Evolutionary conservation across 1,284 basidiomycete genomes (phyloP).

Genomic region (Pseudozyma pruni): DNA sequence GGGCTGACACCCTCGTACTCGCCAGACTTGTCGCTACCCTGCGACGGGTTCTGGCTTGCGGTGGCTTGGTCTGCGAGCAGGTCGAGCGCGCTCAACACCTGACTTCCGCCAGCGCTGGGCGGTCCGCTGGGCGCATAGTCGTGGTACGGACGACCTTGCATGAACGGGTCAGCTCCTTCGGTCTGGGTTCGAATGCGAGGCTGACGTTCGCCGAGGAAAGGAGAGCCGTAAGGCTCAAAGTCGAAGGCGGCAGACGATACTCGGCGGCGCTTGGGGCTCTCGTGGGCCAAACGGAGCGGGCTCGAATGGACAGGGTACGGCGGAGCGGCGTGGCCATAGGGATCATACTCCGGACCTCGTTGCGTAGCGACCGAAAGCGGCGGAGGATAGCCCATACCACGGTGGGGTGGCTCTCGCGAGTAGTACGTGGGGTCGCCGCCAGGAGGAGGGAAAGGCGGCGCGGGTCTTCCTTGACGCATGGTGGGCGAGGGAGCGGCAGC

Average conservation of each 20-base stretch:
- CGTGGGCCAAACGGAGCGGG: constrained; percentile 48
- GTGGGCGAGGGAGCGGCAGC: constrained; percentile 37
- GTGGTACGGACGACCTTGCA: constrained; percentile 21
- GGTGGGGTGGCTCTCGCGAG: constrained; percentile 27
- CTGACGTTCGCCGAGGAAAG: constrained; percentile 42
- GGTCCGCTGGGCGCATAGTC: constrained; percentile 38
- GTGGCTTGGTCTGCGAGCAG: constrained; percentile 67
- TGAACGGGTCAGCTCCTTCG: constrained; percentile 49
- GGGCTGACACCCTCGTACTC: constrained; percentile 48
- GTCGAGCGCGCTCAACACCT: constrained; percentile 61
- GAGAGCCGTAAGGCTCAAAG: constrained; percentile 49
- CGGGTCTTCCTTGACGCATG: constrained; percentile 21
- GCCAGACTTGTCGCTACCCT: constrained; percentile 54
- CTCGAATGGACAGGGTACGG: constrained; percentile 39
- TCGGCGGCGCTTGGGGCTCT: constrained; percentile 64
- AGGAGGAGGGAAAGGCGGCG: constrained; percentile 18
- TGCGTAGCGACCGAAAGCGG: constrained; percentile 32
- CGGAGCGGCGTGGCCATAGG: constrained; percentile 26
- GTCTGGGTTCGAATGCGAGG: constrained; percentile 45
- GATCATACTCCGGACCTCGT: constrained; percentile 28
- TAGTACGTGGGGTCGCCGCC: constrained; percentile 27
- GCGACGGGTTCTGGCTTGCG: constrained; percentile 59
- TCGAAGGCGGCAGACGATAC: constrained; percentile 54
- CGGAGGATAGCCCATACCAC: constrained; percentile 28
- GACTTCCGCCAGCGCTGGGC: constrained; percentile 30